A percentile compares a stretch with the other conserved stretches of the same genome.
These are phyloP conservation scores for Daucus carota DNA, from an alignment of 129 eudicot species.

Conservation along the genomic window DNA sequence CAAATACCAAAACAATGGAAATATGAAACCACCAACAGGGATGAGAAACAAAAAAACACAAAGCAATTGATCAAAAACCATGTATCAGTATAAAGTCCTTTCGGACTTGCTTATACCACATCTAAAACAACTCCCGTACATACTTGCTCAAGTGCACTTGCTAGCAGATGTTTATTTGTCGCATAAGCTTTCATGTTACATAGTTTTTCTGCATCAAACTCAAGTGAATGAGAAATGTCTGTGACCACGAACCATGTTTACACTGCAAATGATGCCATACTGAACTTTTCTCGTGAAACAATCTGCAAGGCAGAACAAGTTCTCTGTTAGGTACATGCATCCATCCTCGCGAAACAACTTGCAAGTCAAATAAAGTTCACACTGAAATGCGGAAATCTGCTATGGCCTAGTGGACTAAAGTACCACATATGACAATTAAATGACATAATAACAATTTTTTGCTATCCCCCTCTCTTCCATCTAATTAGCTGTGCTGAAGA, in stretches of 20 bases:
- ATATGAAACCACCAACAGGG: neutral
- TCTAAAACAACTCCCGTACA: neutral
- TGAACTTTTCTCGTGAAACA: slow-evolving; percentile 69
- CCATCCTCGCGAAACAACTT: neutral
- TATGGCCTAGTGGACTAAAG: neutral
- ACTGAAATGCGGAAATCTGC: neutral
- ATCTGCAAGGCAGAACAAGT: slow-evolving; percentile 29
- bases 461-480: neutral
- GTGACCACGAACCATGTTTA: slow-evolving; percentile 69
- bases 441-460: neutral
- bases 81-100: neutral
- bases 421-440: neutral
- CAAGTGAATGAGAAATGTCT: slow-evolving; percentile 20
- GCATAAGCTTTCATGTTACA: slow-evolving; percentile 31
- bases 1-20: neutral
- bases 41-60: neutral
- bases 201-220: slow-evolving; percentile 29
- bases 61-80: neutral
- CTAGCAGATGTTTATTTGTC: neutral
- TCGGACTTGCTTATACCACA: neutral
- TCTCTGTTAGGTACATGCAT: neutral
- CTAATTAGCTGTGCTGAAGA: neutral
- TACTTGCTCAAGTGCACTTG: neutral
- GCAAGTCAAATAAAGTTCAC: neutral
- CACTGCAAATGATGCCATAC: slow-evolving; percentile 77